Evolutionary conservation across 2,329 filamentous ascomycete species (phyloP), one percentile per base, ranked within the genome.

Genomic region (Aureobasidium sp.): DNA sequence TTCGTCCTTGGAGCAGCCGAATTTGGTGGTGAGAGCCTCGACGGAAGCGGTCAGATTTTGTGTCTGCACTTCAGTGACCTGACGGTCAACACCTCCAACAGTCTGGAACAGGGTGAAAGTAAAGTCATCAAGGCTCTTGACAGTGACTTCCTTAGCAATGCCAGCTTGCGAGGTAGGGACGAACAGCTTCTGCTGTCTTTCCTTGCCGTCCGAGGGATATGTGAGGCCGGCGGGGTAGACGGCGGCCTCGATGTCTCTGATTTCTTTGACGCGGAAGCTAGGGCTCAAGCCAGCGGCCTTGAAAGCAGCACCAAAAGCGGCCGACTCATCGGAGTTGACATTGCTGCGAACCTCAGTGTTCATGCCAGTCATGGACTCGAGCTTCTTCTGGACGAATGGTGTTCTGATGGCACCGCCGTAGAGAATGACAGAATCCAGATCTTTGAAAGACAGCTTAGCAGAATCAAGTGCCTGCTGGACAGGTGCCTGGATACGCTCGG

Each of bases 211-310:
- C 16, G 66, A 61, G 32, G 74, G 80, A 80, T 88, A 95, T 68
- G 85, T 86, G 62, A 95, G 79, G 54, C 83, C 83, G 24, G 86
- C 79, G 2, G 83, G 75, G 66, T 93, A 96, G 38, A 78, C 77
- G 37, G 87, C 80, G 19, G 79, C 81, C 62, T 98, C 93, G n/a
- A 76, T 79, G 48, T 87, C 81, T 55, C 87, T 80, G 60, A 98
- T 98, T 66, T 97, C 93, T 78, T 97, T 98, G 66, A 98, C 93
- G 57, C 90, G 85, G 82, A 98, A 98, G 67, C 87, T 91, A 35
- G 91, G 90, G 71, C 89, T 96, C 55, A 98, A 78, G 61, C 88
- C 83, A 49, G 93, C 93, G 47, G 88, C 93, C 66, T 90, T 88
- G 78, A 98, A 97, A 24, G 86, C 90, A 53, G 93, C 91, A 62